phyloP scores from a whole-genome alignment of 108 stramenopile genomes.

The Hondaea fermentalgiana region DNA sequence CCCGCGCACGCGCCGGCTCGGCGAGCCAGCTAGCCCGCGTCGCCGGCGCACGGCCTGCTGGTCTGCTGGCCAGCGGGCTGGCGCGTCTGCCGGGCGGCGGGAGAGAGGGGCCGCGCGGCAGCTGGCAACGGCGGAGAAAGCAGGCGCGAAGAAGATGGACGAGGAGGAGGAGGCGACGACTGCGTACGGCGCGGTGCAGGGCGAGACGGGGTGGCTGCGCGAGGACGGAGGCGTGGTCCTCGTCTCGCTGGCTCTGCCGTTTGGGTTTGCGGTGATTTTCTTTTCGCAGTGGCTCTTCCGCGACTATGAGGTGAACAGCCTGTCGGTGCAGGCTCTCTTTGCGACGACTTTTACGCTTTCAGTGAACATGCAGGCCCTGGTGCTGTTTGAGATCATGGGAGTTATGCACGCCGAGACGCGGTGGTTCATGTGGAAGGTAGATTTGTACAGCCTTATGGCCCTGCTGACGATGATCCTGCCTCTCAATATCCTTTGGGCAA shows the following conservation, averaged over 20 bases:
- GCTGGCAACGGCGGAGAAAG: too few relatives aligned
- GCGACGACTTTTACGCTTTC: neutral
- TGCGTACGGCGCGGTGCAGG: too few relatives aligned
- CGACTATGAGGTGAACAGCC: neutral
- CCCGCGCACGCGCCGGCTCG: too few relatives aligned
- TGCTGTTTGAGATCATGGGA: neutral
- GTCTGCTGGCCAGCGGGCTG: too few relatives aligned
- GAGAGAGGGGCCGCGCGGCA: too few relatives aligned
- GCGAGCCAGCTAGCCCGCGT: too few relatives aligned
- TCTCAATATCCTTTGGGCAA: neutral
- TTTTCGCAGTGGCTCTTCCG: constrained; percentile 8
- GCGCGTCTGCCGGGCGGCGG: too few relatives aligned
- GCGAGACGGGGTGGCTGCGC: neutral
- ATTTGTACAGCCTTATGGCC: neutral
- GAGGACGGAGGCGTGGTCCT: neutral
- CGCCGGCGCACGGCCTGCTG: too few relatives aligned
- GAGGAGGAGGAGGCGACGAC: too few relatives aligned
- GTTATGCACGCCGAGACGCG: neutral
- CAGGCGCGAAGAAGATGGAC: too few relatives aligned
- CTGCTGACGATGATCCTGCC: neutral
- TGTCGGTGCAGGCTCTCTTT: neutral
- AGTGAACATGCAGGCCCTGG: neutral
- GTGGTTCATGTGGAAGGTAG: constrained; percentile 4
- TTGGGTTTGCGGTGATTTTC: neutral
- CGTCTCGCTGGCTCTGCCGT: neutral